Conservation (phyloP, 2,329 filamentous ascomycete genomes). For the Sclerotinia glacialis region DNA sequence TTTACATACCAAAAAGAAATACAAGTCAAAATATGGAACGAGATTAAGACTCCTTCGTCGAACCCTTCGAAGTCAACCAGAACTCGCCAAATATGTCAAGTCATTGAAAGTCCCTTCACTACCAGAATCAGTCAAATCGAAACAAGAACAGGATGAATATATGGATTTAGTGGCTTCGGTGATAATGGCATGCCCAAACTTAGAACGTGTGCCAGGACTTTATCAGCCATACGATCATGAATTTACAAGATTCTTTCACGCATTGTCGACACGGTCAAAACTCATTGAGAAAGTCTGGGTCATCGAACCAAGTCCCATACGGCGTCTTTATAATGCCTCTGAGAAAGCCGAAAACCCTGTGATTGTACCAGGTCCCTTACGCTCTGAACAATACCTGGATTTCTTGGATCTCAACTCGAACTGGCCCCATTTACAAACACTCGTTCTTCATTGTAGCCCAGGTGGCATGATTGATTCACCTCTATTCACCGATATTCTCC, state of each 20-base stretch:
- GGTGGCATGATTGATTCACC: constrained; percentile 53
- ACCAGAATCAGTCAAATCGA: constrained; percentile 41
- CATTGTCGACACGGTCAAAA: constrained; percentile 54
- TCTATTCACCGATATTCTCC: constrained; percentile 51
- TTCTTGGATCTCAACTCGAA: constrained; percentile 53
- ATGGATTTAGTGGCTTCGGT: constrained; percentile 58
- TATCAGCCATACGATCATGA: constrained; percentile 54
- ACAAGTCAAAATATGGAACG: constrained; percentile 52
- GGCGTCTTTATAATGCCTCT: constrained; percentile 39
- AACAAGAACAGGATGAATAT: constrained; percentile 48
- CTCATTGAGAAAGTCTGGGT: constrained; percentile 61
- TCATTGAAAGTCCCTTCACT: constrained; percentile 55
- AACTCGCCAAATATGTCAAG: constrained; percentile 55
- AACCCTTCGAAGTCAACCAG: constrained; percentile 53
- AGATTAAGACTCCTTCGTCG: constrained; percentile 57
- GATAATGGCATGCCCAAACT: constrained; percentile 63
- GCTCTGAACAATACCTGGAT: constrained; percentile 44
- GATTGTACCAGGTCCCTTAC: constrained; percentile 42
- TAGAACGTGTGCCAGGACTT: constrained; percentile 57
- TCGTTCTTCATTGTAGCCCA: constrained; percentile 58
- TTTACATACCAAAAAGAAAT: constrained; percentile 52
- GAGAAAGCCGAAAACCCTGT: constrained; percentile 30
- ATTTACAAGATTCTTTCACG: constrained; percentile 57
- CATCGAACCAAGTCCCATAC: constrained; percentile 40
- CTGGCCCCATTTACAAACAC: constrained; percentile 54